Percentiles rank a stretch among this genome's conserved stretches.
Conservation (phyloP, 805 yeast species). For the Schwanniomyces polymorphus region DNA sequence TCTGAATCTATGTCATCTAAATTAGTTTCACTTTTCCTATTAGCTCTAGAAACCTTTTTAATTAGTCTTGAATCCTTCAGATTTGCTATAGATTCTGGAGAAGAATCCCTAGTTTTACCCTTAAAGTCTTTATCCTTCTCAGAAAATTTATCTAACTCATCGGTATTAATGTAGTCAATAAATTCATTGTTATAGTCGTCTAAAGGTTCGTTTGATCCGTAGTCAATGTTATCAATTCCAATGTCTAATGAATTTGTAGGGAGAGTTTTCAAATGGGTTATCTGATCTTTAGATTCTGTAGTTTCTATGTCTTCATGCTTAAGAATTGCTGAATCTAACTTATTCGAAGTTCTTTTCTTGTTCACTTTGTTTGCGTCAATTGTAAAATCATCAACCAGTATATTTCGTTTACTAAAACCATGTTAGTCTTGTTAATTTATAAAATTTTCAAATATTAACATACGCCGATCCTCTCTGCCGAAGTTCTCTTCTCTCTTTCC, state of each 20-base stretch:
- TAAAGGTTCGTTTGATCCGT: too few species aligned
- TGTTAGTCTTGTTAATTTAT: conserved; percentile 1
- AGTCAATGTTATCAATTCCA: not conserved
- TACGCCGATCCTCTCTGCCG: conserved; percentile 45
- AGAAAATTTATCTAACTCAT: too few species aligned
- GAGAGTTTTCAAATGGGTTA: not conserved
- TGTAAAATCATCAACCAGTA: conserved; percentile 6
- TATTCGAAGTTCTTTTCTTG: conserved; percentile 5
- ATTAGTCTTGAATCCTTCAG: too few species aligned
- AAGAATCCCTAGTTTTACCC: too few species aligned
- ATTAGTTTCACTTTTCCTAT: not conserved
- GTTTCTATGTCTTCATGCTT: conserved; percentile 22
- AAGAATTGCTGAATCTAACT: conserved; percentile 24
- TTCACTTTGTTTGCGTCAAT: conserved; percentile 1
- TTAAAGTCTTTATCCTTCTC: too few species aligned
- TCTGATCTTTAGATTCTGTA: conserved; percentile 3
- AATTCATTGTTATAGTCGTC: too few species aligned
- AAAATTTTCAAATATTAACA: conserved; percentile 15
- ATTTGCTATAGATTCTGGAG: too few species aligned
- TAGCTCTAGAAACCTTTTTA: not conserved
- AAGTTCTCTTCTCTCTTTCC: conserved; percentile 24
- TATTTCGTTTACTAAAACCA: conserved; percentile 7
- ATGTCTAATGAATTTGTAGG: not conserved
- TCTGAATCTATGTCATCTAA: not conserved
- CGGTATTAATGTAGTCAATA: too few species aligned